Base-by-base conservation (phyloP, 2,329 filamentous ascomycete species). In the Dactylellina drechsleri region DNA sequence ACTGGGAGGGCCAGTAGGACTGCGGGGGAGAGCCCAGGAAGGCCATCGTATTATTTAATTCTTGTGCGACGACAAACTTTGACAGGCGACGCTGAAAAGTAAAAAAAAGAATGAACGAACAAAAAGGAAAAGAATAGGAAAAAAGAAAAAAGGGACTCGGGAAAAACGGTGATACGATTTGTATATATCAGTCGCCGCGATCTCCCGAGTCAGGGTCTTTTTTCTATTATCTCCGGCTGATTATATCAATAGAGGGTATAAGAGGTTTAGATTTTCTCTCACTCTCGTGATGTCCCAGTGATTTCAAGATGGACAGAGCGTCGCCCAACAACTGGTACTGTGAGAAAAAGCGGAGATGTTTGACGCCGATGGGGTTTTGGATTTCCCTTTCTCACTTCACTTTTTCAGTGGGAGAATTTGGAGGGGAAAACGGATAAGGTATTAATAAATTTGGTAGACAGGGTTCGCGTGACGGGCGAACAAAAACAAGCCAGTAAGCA, bases 1-100 rank as follows among this genome's bases (percentile, higher is more conserved):
- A 74, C 62, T 41, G 70, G 56, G 70, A 64, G 6, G 70, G 62
- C 70, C 70, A 74, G 70, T 74, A 74, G 57, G 70, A 50, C 64
- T 74, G 70, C 41, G 70, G 70, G 50, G 70, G 62, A 41, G 62
- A 62, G 16, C 70, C 70, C 50, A 74, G 57, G 62, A 62, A 74
- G 50, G 70, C 70, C 70, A 74, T 74, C 15, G 31, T 36, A 36
- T 36, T 36, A 36, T 36, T 5, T 5, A 36, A 36, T n/a, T 18
- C 40, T 68, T 65, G 66, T 71, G 59, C 59, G 59, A 71, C 59
- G 58, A 7, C 67, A 52, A 58, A 53, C 49, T 52, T 18, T 36
- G 40, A n/a, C 50, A 43, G 18, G 36, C 20, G 41, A 60, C 28
- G 23, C 10, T 20, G 43, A 71, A 56, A 40, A 31, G 16, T n/a